Base-by-base conservation (phyloP, 2,329 filamentous ascomycete genomes). In the Hypoxylon sp. region DNA sequence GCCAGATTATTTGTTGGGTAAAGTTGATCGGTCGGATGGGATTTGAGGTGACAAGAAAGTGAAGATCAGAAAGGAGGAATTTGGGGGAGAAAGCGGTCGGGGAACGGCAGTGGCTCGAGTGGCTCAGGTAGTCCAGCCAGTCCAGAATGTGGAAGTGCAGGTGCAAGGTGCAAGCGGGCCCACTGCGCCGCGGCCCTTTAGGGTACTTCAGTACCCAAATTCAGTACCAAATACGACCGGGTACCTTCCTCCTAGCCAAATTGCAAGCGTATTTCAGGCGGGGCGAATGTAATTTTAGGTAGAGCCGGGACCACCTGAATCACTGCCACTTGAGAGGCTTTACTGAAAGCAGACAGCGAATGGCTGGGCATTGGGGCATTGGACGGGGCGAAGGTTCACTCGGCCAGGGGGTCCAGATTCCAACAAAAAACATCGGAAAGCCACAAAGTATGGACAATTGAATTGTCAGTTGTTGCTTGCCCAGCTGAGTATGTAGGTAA, bases 21-120 rank as follows among this genome's bases (percentile, higher is more conserved):
- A 71, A 72, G 72, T 73, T 72, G 72, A 72, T 66, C 59, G 72
- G 65, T 65, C 55, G 58, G 61, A 69, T 58, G 69, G 64, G 71
- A 68, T 67, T 70, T 70, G 55, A 68, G 68, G 65, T 62, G 52
- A 64, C 52, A 46, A 73, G 59, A 68, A 74, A 70, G 71, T 72
- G 73, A 75, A 75, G 73, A 71, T 75, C 74, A 72, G 75, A 72
- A 73, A 74, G 69, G 72, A 73, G 72, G 73, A 72, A 75, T 74
- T 72, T 72, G 69, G 71, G 55, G 74, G 67, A 71, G 70, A 76
- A 76, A 71, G 73, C 73, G 74, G 74, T 76, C 74, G 74, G 74
- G 73, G 70, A 68, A 68, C 65, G 62, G 68, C 61, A 68, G 65
- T 68, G 61, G 65, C 64, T 68, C 60, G 56, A 43, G 60, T 52